phyloP scores from a whole-genome alignment of 2,329 filamentous ascomycete genomes.

The Trichoderma atrobrunneum region DNA sequence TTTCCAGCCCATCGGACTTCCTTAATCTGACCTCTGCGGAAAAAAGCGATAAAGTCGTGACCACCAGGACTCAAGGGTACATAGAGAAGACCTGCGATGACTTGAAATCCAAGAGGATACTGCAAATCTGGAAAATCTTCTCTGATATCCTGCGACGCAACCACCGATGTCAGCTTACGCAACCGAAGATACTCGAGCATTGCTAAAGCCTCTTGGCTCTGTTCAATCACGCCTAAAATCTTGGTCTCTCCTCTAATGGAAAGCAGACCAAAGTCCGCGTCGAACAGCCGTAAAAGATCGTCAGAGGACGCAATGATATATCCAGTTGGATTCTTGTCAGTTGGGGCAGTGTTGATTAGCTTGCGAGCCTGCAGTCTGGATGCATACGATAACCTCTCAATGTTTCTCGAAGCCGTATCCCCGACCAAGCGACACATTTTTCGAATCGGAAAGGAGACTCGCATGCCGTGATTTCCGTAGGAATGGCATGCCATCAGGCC shows the following conservation, averaged over 20 bases:
- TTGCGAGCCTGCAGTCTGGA: slow-evolving; percentile 82
- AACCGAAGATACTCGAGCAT: slow-evolving; percentile 82
- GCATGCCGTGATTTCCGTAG: slow-evolving; percentile 74
- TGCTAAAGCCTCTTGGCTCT: slow-evolving; percentile 78
- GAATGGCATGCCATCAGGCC: slow-evolving; percentile 83
- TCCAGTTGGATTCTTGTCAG: slow-evolving; percentile 76
- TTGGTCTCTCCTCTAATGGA: slow-evolving; percentile 89
- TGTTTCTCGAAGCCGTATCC: slow-evolving; percentile 81
- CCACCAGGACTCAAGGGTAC: slow-evolving; percentile 76
- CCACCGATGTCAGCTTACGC: slow-evolving; percentile 69
- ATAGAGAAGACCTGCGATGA: slow-evolving; percentile 75
- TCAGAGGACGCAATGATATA: slow-evolving; percentile 90
- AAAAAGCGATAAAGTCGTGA: slow-evolving; percentile 85
- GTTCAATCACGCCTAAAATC: slow-evolving; percentile 69
- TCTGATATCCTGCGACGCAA: slow-evolving; percentile 72
- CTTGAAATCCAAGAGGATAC: slow-evolving; percentile 75
- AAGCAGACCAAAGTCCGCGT: slow-evolving; percentile 81
- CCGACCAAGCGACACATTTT: slow-evolving; percentile 90
- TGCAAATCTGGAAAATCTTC: slow-evolving; percentile 77
- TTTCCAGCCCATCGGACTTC: slow-evolving; percentile 86
- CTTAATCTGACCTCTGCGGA: slow-evolving; percentile 71
- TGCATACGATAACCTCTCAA: slow-evolving; percentile 82
- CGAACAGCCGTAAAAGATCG: slow-evolving; percentile 77
- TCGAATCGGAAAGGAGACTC: slow-evolving; percentile 86
- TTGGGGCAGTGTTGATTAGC: slow-evolving; percentile 80